Evolutionary conservation across 1,284 basidiomycete species (phyloP).

Genomic region (Bjerkandera adusta): DNA sequence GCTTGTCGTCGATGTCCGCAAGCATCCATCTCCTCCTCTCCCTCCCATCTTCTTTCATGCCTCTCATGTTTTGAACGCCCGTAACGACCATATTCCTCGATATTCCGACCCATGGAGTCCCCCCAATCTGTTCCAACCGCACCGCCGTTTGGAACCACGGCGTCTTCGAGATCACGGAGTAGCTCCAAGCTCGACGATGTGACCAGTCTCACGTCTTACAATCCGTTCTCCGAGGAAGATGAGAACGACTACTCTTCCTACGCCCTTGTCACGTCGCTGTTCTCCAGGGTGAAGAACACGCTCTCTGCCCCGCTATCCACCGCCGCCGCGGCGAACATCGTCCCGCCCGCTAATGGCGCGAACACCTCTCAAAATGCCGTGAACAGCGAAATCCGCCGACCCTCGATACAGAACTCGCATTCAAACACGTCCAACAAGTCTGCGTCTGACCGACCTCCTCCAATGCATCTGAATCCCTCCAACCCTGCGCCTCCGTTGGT

Average conservation of each 20-base stretch:
- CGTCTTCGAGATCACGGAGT: conserved; percentile 58
- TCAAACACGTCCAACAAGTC: conserved; percentile 47
- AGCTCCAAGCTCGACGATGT: conserved; percentile 68
- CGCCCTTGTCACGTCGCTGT: conserved; percentile 71
- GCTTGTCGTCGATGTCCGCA: too few species aligned
- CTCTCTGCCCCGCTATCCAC: conserved; percentile 63
- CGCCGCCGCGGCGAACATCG: conserved; percentile 35
- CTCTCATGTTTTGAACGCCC: conserved; percentile 12
- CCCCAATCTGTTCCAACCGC: conserved; percentile 16
- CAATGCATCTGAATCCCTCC: conserved; percentile 51
- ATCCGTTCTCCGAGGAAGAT: conserved; percentile 84
- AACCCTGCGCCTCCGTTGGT: conserved; percentile 73
- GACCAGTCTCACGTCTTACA: conserved; percentile 74
- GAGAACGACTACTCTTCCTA: conserved; percentile 83
- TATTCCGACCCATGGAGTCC: conserved; percentile 20
- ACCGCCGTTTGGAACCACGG: conserved; percentile 17
- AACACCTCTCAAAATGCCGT: conserved; percentile 11
- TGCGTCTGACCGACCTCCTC: conserved; percentile 52
- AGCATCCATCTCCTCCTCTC: too few species aligned
- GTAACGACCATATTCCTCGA: conserved; percentile 9
- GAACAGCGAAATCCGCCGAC: conserved; percentile 51
- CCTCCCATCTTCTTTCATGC: conserved; percentile 1
- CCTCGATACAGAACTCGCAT: conserved; percentile 46
- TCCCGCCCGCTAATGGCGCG: conserved; percentile 16
- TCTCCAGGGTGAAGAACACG: conserved; percentile 76